Base-by-base conservation (phyloP, 768 basidiomycete genomes). In the Amanita subjunquillea region DNA sequence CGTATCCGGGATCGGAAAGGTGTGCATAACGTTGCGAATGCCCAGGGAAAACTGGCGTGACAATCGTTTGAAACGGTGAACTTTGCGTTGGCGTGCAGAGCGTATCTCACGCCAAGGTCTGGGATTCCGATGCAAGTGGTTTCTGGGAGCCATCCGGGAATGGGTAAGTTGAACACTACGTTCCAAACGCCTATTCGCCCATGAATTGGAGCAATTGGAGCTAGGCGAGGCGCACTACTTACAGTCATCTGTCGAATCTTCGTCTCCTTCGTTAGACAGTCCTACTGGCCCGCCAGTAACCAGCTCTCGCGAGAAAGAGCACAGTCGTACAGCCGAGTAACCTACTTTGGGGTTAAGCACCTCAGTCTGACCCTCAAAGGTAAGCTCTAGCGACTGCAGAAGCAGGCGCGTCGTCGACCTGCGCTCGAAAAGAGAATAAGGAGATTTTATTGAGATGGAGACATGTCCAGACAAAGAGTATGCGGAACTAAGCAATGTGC, bases 101-200 rank as follows among this genome's bases (percentile, higher is more conserved):
- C 70, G 61, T 91, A 91, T 50, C 74, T 75, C 5, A 79, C 78
- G 20, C 85, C 85, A 32, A 76, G 61, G 10, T 72, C 72, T 17
- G 74, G 72, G 13, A 73, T 63, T 23, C 82, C 79, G 54, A 80
- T 75, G 3, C 49, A 59, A 23, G 79, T 70, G 13, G 79, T 74
- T 1, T 75, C 72, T 6, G 92, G 92, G 2, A 96, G 74, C 93
- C 93, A 95, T 15, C 91, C 93, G 4, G 92, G 91, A n/a, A 94
- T 69, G 13, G 79, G 75, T 3, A 96, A 67, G 64, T 91, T 83
- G 64, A 94, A 95, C 15, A 83, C 71, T 51, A 91, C 71, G 57
- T 85, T 82, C 84, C 91, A 91, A 32, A 65, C 65, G 58, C 70
- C 76, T 78, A 55, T 27, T 47, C 47, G 53, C 15, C 39, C 41